phyloP scores from a whole-genome alignment of 768 basidiomycete species.

The Tremella fuciformis region DNA sequence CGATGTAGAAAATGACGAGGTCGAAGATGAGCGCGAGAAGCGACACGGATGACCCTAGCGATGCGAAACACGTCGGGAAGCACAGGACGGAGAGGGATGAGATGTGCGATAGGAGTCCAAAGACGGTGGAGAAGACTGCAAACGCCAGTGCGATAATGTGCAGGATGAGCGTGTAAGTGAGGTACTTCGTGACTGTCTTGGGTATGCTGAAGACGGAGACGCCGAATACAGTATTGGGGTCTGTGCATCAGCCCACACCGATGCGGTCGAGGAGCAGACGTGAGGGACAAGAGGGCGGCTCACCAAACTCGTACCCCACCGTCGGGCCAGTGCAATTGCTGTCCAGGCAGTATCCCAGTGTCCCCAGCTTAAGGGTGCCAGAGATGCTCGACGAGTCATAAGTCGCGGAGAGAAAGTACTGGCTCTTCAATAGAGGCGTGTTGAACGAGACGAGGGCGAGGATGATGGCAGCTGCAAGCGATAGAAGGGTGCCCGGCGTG shows the following conservation, averaged over 20 bases:
- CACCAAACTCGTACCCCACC: slow-evolving; percentile 85
- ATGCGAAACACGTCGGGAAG: slow-evolving; percentile 50
- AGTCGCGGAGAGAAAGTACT: slow-evolving; percentile 70
- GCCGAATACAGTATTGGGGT: slow-evolving; percentile 77
- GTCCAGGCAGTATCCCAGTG: slow-evolving; percentile 76
- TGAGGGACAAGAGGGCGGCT: slow-evolving; percentile 44
- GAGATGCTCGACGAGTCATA: slow-evolving; percentile 42
- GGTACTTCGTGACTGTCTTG: slow-evolving; percentile 77
- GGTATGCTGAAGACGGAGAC: slow-evolving; percentile 70
- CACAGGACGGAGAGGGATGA: slow-evolving; percentile 64
- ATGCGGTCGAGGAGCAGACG: not conserved
- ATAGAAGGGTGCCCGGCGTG: slow-evolving; percentile 83
- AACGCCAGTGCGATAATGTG: slow-evolving; percentile 82
- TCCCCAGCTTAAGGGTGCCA: slow-evolving; percentile 70
- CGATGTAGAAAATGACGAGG: slow-evolving; percentile 82
- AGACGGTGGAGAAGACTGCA: slow-evolving; percentile 67
- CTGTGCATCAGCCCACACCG: slow-evolving; percentile 53
- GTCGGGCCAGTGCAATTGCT: slow-evolving; percentile 70
- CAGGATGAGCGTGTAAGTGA: slow-evolving; percentile 88
- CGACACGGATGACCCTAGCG: slow-evolving; percentile 73
- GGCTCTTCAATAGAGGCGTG: slow-evolving; percentile 80
- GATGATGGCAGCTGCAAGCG: slow-evolving; percentile 70
- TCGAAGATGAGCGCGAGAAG: slow-evolving; percentile 91
- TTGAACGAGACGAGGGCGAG: slow-evolving; percentile 85
- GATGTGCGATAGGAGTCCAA: slow-evolving; percentile 84